Percentiles rank a stretch among this genome's conserved stretches.
Evolutionary conservation across 2,329 filamentous ascomycete species (phyloP).

Genomic region (Pestalotiopsis fici): DNA sequence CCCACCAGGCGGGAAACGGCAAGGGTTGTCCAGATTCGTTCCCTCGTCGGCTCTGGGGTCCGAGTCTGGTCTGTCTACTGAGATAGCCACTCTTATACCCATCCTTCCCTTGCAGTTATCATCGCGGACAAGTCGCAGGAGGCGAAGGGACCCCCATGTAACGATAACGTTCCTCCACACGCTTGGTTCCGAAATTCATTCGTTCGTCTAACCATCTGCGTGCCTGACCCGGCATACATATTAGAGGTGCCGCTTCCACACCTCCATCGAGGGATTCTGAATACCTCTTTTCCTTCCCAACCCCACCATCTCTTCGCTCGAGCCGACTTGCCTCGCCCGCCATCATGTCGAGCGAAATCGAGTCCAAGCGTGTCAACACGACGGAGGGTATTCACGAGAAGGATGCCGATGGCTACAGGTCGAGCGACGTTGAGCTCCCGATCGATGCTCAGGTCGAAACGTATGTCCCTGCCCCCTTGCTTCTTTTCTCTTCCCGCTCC

Average conservation of each 20-base stretch:
- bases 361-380: neutral
- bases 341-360: constrained; percentile 2
- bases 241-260: neutral
- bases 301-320: neutral
- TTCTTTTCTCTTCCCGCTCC: neutral
- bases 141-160: neutral
- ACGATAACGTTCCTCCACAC: neutral
- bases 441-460: constrained; percentile 5
- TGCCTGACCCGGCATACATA: neutral
- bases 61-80: neutral
- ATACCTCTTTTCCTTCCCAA: neutral
- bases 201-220: neutral
- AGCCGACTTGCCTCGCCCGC: neutral
- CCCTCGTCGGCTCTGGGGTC: neutral
- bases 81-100: neutral
- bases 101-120: neutral
- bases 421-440: constrained; percentile 6
- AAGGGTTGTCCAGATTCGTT: neutral
- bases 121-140: neutral
- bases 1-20: neutral
- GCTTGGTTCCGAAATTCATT: neutral
- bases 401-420: neutral
- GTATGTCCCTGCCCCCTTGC: neutral
- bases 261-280: neutral
- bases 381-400: constrained; percentile 1